These are phyloP conservation scores for Gyrodon lividus DNA, from an alignment of 768 basidiomycete species.

Conservation along the genomic window DNA sequence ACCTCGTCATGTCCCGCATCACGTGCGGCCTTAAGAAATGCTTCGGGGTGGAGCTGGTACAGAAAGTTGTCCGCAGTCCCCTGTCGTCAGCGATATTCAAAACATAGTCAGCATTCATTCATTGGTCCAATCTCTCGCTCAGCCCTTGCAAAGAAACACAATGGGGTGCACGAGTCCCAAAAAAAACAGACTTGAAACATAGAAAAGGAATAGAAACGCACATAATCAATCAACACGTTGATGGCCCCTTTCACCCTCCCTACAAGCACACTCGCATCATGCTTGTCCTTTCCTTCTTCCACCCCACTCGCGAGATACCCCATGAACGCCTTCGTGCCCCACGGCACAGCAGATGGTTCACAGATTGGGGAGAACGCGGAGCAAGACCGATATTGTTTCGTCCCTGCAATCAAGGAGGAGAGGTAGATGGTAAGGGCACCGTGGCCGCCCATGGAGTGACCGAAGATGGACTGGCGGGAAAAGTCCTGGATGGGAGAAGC, in stretches of 20 bases:
- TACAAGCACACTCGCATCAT: conserved; percentile 89
- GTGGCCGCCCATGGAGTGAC: conserved; percentile 98
- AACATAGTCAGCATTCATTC: not conserved
- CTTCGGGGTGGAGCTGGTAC: conserved; percentile 87
- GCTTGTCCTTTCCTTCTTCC: conserved; percentile 67
- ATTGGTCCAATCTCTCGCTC: not conserved
- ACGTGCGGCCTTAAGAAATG: conserved; percentile 77
- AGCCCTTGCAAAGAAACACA: not conserved
- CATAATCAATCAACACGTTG: conserved; percentile 86
- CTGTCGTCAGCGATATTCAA: conserved; percentile 35
- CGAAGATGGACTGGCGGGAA: conserved; percentile 82
- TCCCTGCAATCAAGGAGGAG: conserved; percentile 49
- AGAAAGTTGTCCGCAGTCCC: conserved; percentile 82
- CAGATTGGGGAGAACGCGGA: conserved; percentile 87
- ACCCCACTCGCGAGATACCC: conserved; percentile 80
- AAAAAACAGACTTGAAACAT: not conserved
- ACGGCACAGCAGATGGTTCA: conserved; percentile 83
- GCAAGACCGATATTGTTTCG: conserved; percentile 75
- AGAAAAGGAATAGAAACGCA: conserved; percentile 34
- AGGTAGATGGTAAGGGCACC: conserved; percentile 93
- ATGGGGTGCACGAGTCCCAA: not conserved
- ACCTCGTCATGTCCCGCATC: conserved; percentile 69
- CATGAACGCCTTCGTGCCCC: conserved; percentile 90
- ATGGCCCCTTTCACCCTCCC: conserved; percentile 57
- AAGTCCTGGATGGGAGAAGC: conserved; percentile 58